Percentiles rank a stretch among this genome's conserved stretches.
Conservation (phyloP, 139 green algal genomes). For the Chlorella ohadii region DNA sequence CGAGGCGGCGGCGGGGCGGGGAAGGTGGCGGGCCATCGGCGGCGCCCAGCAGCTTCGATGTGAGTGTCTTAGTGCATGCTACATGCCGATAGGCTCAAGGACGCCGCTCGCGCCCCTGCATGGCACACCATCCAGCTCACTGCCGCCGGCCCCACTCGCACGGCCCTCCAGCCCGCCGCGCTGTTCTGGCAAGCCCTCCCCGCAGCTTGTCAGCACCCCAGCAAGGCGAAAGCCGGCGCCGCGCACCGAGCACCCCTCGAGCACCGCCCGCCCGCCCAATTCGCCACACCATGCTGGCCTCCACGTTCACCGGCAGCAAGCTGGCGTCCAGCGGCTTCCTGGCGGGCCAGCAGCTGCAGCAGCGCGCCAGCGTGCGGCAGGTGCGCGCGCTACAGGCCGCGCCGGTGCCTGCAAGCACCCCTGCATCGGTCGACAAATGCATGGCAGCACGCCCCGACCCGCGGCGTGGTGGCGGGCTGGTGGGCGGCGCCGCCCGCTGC, state of each 20-base stretch:
- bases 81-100: no score
- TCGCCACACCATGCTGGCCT: conserved; percentile 30
- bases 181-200: neutral
- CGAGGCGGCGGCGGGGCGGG: no score
- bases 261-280: neutral
- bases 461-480: no score
- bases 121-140: neutral
- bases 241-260: no score
- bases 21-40: no score
- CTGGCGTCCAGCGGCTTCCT: conserved; percentile 24
- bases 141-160: neutral
- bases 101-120: neutral
- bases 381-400: neutral
- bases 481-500: no score
- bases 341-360: conserved; percentile 18
- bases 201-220: neutral
- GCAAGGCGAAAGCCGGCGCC: no score
- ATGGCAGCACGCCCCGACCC: neutral
- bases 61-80: no score
- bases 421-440: neutral
- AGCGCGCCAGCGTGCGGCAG: neutral
- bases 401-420: neutral
- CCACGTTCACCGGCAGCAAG: conserved; percentile 27
- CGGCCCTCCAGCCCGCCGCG: neutral
- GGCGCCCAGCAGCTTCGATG: no score